Evolutionary conservation across 2,329 filamentous ascomycete species (phyloP), one percentile per base, ranked within the genome.

Genomic region (Thielaviopsis euricoi): DNA sequence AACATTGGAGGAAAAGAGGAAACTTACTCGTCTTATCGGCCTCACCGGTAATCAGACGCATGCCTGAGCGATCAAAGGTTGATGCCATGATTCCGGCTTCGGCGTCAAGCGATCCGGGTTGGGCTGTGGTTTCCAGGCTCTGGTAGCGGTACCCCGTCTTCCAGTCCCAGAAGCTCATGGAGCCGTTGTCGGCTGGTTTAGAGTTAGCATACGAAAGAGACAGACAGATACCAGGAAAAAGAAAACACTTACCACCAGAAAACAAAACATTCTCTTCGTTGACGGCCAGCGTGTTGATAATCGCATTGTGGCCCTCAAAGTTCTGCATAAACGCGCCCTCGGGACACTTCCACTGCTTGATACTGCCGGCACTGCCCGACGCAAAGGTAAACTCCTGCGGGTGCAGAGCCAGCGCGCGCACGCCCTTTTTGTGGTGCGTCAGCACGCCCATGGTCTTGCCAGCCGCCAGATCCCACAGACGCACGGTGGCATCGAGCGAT

Each of bases 271-370:
- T 93, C 68, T 96, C 89, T 66, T 94, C 87, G 69, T 98, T 98
- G 33, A 93, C 89, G 50, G 89, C 80, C 52, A 98, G 74, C 0
- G 89, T 89, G 71, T 98, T 98, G 74, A 98, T 91, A 68, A 98
- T 94, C 61, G 89, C 82, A 66, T 96, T 96, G 67, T 97, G 91
- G 4, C 91, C 91, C 50, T 95, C 88, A 66, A 97, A 97, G 68
- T 97, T 97, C 70, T 96, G 90, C 93, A 98, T 98, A 68, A 98
- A 97, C 17, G 89, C 89, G 43, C 91, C 94, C 68, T 96, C 89
- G 1, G 94, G 94, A 64, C 90, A 97, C 70, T 97, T 96, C 91
- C 93, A 98, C 73, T 98, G 93, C 76, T 98, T 98, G 73, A 98
- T 96, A 68, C 87, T 90, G 23, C 87, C 86, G 0, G 91, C 90